Evolutionary conservation across 345 rosid species (phyloP).

Genomic region (Syzygium oleosum): DNA sequence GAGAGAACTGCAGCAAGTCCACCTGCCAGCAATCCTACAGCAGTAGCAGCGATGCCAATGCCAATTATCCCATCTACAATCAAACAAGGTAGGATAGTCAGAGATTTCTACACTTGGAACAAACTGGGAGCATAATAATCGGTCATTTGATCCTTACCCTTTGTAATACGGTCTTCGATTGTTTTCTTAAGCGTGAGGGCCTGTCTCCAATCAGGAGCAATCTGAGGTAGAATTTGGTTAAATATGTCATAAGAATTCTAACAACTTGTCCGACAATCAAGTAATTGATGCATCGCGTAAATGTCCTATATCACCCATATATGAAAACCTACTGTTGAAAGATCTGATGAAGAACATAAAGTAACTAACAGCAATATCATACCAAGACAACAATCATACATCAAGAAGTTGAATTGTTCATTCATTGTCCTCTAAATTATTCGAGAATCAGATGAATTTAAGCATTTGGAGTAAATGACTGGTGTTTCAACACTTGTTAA

Average conservation of each 20-base stretch:
- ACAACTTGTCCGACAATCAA: background rate
- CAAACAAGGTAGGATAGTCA: background rate
- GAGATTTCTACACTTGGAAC: background rate
- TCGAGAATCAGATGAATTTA: background rate
- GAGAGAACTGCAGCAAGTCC: constrained; percentile 60
- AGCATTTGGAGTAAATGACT: background rate
- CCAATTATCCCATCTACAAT: constrained; percentile 77
- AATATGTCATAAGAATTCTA: background rate
- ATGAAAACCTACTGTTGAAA: background rate
- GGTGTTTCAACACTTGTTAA: background rate
- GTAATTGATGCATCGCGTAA: background rate
- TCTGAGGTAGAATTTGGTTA: constrained; percentile 15
- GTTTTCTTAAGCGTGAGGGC: constrained; percentile 49
- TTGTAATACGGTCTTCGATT: constrained; percentile 54
- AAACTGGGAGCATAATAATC: background rate
- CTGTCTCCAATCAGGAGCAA: constrained; percentile 71
- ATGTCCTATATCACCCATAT: background rate
- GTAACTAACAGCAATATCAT: background rate
- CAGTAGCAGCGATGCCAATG: constrained; percentile 73
- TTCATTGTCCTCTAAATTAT: background rate
- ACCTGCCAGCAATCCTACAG: constrained; percentile 67
- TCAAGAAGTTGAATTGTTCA: background rate
- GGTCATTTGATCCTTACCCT: constrained; percentile 26
- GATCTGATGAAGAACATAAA: background rate
- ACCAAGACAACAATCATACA: background rate